Percentiles rank a stretch among this genome's conserved stretches.
These are phyloP conservation scores for Xylariomycetidae sp. DNA, from an alignment of 2,329 filamentous ascomycete species.

Conservation along the genomic window DNA sequence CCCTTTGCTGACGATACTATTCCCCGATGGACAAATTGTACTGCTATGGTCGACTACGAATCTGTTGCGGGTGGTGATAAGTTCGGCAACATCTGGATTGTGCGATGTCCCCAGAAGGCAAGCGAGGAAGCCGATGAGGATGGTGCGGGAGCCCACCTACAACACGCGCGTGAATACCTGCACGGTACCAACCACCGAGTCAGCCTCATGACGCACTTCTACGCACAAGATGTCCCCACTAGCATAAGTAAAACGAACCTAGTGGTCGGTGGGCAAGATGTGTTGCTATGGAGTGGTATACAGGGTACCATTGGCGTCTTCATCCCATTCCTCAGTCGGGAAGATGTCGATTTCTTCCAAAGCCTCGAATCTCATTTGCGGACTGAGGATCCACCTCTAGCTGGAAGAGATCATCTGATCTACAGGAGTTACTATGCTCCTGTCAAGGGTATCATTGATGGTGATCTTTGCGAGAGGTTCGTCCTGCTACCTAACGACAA, in stretches of 20 bases:
- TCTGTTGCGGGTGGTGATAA: conserved; percentile 93
- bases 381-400: conserved; percentile 79
- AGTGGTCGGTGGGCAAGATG: conserved; percentile 85
- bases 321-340: conserved; percentile 84
- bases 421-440: conserved; percentile 95
- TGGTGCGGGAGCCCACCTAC: conserved; percentile 82
- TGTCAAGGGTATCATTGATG: conserved; percentile 94
- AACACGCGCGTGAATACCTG: conserved; percentile 84
- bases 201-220: conserved; percentile 83
- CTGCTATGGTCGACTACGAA: conserved; percentile 96
- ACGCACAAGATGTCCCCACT: conserved; percentile 85
- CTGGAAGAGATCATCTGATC: conserved; percentile 90
- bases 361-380: conserved; percentile 84
- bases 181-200: conserved; percentile 84
- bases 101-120: conserved; percentile 80
- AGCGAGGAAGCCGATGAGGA: conserved; percentile 91
- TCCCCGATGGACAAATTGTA: conserved; percentile 84
- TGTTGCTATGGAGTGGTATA: conserved; percentile 88
- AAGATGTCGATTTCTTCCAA: conserved; percentile 98
- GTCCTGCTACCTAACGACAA: conserved; percentile 78
- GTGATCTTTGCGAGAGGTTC: conserved; percentile 92
- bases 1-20: conserved; percentile 90
- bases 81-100: conserved; percentile 92
- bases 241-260: conserved; percentile 85
- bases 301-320: conserved; percentile 93